Conservation (phyloP, 164 flowering plant species). For the Chimonanthus praecox region DNA sequence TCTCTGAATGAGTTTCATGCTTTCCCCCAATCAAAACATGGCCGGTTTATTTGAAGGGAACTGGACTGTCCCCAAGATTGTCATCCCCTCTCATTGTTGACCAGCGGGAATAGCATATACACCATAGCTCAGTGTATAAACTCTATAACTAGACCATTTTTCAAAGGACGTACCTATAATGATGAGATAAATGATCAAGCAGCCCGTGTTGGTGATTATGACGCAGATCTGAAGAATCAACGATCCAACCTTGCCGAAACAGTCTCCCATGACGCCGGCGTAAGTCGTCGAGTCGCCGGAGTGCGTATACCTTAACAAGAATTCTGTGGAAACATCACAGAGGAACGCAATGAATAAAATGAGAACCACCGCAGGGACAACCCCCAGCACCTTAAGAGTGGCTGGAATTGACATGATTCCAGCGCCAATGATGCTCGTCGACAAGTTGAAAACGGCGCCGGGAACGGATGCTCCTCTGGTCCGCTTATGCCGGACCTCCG, state of each 20-base stretch:
- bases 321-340: constrained; percentile 61
- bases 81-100: too few species aligned
- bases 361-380: constrained; percentile 54
- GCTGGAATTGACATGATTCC: constrained; percentile 99
- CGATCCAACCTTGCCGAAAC: constrained; percentile 68
- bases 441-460: constrained; percentile 85
- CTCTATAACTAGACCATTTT: neutral
- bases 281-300: constrained; percentile 57
- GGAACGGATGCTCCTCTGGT: constrained; percentile 31
- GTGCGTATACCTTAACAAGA: constrained; percentile 59
- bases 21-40: too few species aligned
- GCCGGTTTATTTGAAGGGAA: too few species aligned
- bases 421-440: constrained; percentile 92
- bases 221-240: constrained; percentile 62
- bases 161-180: constrained; percentile 54
- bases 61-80: too few species aligned
- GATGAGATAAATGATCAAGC: constrained; percentile 62
- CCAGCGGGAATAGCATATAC: neutral
- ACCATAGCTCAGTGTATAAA: neutral
- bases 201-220: constrained; percentile 60
- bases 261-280: constrained; percentile 76
- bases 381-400: constrained; percentile 76
- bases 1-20: too few species aligned
- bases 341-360: constrained; percentile 53
- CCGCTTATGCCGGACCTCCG: constrained; percentile 7